These are phyloP conservation scores for Trichoderma semiorbis DNA, from an alignment of 2,329 filamentous ascomycete genomes.

Conservation along the genomic window DNA sequence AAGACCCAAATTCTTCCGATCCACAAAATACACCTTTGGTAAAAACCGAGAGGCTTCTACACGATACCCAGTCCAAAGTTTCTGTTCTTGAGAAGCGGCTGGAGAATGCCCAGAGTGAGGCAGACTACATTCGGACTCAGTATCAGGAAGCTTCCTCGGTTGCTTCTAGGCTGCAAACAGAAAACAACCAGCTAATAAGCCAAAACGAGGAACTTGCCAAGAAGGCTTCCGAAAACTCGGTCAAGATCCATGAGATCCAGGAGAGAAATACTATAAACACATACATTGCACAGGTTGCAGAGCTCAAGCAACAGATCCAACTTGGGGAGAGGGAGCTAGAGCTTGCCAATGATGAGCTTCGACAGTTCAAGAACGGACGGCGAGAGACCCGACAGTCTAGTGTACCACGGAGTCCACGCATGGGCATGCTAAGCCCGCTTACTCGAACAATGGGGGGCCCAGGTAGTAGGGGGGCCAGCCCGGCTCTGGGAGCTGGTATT, in stretches of 20 bases:
- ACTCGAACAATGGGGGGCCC: conserved; percentile 35
- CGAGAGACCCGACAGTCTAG: conserved; percentile 55
- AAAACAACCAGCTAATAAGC: conserved; percentile 45
- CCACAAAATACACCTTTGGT: conserved; percentile 28
- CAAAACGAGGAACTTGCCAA: conserved; percentile 40
- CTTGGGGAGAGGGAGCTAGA: conserved; percentile 53
- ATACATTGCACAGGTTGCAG: conserved; percentile 38
- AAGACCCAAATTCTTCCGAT: conserved; percentile 22
- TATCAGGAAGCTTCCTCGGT: conserved; percentile 58
- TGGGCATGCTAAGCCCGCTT: conserved; percentile 51
- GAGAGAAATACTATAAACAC: conserved; percentile 33
- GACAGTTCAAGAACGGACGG: conserved; percentile 45
- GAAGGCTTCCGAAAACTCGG: conserved; percentile 44
- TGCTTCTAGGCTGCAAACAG: conserved; percentile 42
- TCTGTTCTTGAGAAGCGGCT: conserved; percentile 40
- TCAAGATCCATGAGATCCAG: conserved; percentile 47
- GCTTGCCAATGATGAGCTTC: conserved; percentile 47
- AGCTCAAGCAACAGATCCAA: conserved; percentile 41
- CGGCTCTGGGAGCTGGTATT: conserved; percentile 35
- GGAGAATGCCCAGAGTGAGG: conserved; percentile 44
- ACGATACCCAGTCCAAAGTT: conserved; percentile 37
- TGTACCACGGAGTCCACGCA: conserved; percentile 56
- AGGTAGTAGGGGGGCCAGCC: conserved; percentile 50
- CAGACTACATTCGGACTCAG: conserved; percentile 54
- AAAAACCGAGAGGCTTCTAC: conserved; percentile 33